phyloP scores from a whole-genome alignment of 441 rosid species.

The Adansonia madagascariensis region DNA sequence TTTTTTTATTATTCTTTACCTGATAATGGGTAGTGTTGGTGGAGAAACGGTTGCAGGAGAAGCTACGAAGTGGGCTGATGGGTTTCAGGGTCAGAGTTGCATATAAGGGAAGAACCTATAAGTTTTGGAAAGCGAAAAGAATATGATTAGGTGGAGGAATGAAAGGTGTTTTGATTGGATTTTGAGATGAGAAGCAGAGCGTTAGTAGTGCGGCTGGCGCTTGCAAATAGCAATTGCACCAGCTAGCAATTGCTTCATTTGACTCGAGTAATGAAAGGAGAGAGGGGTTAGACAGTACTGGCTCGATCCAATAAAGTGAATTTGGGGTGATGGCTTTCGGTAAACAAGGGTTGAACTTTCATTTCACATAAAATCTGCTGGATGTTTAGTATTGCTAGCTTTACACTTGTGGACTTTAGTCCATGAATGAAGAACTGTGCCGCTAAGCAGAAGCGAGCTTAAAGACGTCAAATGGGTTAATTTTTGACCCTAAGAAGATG shows the following conservation, averaged over 20 bases:
- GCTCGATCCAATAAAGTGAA: not conserved
- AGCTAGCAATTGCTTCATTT: not conserved
- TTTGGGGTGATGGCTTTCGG: not conserved
- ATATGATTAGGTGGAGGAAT: too few relatives aligned
- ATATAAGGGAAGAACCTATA: too few relatives aligned
- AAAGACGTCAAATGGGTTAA: not conserved
- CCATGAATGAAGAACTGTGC: not conserved
- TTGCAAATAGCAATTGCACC: not conserved
- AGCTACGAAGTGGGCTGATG: too few relatives aligned
- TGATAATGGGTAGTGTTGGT: too few relatives aligned
- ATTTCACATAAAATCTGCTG: not conserved
- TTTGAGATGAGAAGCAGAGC: too few relatives aligned
- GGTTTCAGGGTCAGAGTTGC: too few relatives aligned
- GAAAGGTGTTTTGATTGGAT: too few relatives aligned
- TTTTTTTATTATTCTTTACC: too few relatives aligned
- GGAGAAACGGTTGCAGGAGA: too few relatives aligned
- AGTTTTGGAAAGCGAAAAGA: too few relatives aligned
- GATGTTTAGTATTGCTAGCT: not conserved
- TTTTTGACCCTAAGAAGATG: not conserved
- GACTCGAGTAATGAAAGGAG: not conserved
- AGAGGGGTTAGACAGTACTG: not conserved
- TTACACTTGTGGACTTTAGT: not conserved
- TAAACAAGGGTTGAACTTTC: not conserved
- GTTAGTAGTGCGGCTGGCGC: too few relatives aligned
- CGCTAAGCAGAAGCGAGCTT: not conserved